phyloP scores from a whole-genome alignment of 1,284 basidiomycete species.

The Ganoderma resinaceum region DNA sequence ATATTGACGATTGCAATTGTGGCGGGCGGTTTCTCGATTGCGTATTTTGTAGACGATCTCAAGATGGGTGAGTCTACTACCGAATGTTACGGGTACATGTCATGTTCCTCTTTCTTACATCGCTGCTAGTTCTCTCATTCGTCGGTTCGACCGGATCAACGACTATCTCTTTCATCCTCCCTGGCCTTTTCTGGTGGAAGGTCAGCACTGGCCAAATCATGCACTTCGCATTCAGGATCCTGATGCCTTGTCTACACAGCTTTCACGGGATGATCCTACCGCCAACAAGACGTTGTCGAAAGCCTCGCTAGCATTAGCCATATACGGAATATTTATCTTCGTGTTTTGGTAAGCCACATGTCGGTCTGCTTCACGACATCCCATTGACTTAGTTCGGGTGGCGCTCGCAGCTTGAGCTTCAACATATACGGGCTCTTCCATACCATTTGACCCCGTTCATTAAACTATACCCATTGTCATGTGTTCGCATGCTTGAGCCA shows the following conservation, averaged over 20 bases:
- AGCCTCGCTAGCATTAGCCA: slow-evolving; percentile 70
- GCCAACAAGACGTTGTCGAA: slow-evolving; percentile 63
- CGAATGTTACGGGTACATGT: too few relatives aligned
- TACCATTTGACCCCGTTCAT: slow-evolving; percentile 30
- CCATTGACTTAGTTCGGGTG: slow-evolving; percentile 7
- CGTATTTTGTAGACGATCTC: slow-evolving; percentile 85
- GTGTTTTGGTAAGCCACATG: slow-evolving; percentile 80
- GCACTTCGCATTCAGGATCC: slow-evolving; percentile 7
- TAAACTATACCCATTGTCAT: slow-evolving; percentile 19
- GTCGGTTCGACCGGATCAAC: slow-evolving; percentile 98
- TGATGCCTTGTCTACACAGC: slow-evolving; percentile 45
- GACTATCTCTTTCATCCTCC: slow-evolving; percentile 96
- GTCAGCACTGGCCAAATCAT: slow-evolving; percentile 42
- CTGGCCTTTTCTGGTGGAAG: slow-evolving; percentile 88
- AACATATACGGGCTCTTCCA: slow-evolving; percentile 73
- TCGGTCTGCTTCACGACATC: slow-evolving; percentile 12
- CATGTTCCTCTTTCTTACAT: slow-evolving; percentile 12
- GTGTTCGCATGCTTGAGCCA: background rate
- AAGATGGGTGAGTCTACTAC: slow-evolving; percentile 70
- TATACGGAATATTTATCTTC: slow-evolving; percentile 86
- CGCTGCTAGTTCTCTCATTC: slow-evolving; percentile 82
- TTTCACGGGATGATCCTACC: slow-evolving; percentile 74
- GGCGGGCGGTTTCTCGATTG: slow-evolving; percentile 74
- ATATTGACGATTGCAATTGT: slow-evolving; percentile 80
- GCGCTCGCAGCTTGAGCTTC: slow-evolving; percentile 65